Evolutionary conservation across 345 rosid genomes (phyloP).

Genomic region (Syzygium oleosum): DNA sequence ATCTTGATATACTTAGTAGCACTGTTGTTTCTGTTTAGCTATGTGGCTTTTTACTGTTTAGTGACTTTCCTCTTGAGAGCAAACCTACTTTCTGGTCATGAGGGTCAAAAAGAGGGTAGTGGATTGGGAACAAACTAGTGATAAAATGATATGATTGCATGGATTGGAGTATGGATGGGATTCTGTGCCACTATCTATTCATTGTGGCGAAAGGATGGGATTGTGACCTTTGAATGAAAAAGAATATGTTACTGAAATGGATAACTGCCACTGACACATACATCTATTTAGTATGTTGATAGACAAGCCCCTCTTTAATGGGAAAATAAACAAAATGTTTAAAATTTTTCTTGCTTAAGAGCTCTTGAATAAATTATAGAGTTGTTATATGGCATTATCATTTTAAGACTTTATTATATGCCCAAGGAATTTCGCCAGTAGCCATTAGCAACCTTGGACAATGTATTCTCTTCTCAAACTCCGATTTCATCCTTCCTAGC

Average conservation of each 20-base stretch:
- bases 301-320: background rate
- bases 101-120: background rate
- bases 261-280: background rate
- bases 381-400: no score
- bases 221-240: background rate
- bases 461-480: no score
- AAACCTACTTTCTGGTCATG: background rate
- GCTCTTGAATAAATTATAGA: no score
- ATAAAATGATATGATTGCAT: background rate
- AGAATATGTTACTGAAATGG: background rate
- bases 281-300: background rate
- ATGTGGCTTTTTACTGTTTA: background rate
- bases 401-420: no score
- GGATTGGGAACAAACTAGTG: background rate
- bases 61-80: background rate
- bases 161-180: background rate
- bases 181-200: background rate
- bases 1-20: background rate
- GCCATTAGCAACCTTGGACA: no score
- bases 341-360: background rate
- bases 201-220: background rate
- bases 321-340: background rate
- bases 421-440: no score
- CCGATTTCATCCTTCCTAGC: no score
- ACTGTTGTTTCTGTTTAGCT: background rate